Conservation (phyloP, 805 yeast species). For the Candida boidinii region DNA sequence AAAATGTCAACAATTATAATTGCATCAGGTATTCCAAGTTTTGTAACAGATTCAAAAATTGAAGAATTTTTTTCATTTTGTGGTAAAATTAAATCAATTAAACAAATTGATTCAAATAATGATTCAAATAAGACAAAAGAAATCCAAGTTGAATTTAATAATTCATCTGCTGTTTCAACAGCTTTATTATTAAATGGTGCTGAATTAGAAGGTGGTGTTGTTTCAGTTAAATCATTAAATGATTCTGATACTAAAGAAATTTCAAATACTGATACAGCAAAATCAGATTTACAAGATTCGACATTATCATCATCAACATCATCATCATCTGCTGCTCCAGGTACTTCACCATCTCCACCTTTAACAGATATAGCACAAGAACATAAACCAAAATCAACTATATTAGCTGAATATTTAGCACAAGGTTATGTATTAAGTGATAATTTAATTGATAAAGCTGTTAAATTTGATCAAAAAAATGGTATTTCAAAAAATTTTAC, state of each 20-base stretch:
- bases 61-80: slow-evolving; percentile 69
- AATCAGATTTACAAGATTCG: slow-evolving; percentile 10
- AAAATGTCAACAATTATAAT: slow-evolving; percentile 31
- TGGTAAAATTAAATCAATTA: slow-evolving; percentile 41
- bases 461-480: slow-evolving; percentile 54
- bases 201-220: slow-evolving; percentile 52
- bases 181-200: slow-evolving; percentile 69
- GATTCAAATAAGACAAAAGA: slow-evolving; percentile 25
- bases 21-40: slow-evolving; percentile 47
- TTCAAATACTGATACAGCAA: slow-evolving; percentile 1
- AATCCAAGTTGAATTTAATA: slow-evolving; percentile 45
- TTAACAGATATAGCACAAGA: slow-evolving; percentile 59
- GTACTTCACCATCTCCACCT: slow-evolving; percentile 5
- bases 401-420: slow-evolving; percentile 67
- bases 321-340: slow-evolving; percentile 4
- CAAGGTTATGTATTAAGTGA: slow-evolving; percentile 69
- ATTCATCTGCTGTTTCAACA: slow-evolving; percentile 55
- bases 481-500: slow-evolving; percentile 54
- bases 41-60: slow-evolving; percentile 42
- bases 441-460: slow-evolving; percentile 47
- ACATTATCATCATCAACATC: slow-evolving; percentile 9
- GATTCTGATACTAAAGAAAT: not conserved
- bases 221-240: too few relatives aligned
- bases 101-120: slow-evolving; percentile 21
- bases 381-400: slow-evolving; percentile 66